Evolutionary conservation across 176 grass and related monocot species (phyloP).

Genomic region (Pharus latifolius): DNA sequence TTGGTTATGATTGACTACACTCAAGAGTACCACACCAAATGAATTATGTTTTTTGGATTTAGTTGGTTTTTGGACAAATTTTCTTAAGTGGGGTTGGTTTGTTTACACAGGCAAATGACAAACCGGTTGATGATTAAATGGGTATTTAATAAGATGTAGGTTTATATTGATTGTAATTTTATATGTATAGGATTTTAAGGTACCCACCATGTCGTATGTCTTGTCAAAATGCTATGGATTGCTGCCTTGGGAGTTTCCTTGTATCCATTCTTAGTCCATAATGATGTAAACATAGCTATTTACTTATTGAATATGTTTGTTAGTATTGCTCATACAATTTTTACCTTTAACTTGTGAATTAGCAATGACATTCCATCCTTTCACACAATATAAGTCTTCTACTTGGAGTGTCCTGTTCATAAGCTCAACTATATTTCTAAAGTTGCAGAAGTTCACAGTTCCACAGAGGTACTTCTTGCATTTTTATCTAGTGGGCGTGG

Average conservation of each 20-base stretch:
- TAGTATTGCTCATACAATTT: not conserved
- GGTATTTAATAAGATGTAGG: not conserved
- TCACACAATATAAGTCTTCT: not conserved
- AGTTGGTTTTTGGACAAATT: not conserved
- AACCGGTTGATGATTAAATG: too few relatives aligned
- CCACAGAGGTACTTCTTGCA: conserved; percentile 95
- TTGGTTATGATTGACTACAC: not conserved
- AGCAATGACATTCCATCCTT: not conserved
- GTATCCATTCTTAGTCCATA: too few relatives aligned
- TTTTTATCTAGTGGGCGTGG: conserved; percentile 65
- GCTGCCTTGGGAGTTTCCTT: too few relatives aligned
- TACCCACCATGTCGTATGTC: too few relatives aligned
- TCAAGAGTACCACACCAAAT: not conserved
- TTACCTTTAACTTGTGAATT: not conserved
- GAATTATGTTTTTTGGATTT: not conserved
- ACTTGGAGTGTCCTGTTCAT: not conserved
- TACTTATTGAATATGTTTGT: not conserved
- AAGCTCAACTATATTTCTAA: conserved; percentile 1
- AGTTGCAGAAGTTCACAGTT: conserved; percentile 77
- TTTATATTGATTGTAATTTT: not conserved
- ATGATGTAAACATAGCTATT: too few relatives aligned
- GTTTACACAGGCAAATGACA: too few relatives aligned
- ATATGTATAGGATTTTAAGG: too few relatives aligned
- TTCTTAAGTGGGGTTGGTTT: not conserved
- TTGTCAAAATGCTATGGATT: too few relatives aligned